Percentiles rank a stretch among this genome's conserved stretches.
Evolutionary conservation across 441 rosid species (phyloP).

Genomic region (Erodium trifolium): DNA sequence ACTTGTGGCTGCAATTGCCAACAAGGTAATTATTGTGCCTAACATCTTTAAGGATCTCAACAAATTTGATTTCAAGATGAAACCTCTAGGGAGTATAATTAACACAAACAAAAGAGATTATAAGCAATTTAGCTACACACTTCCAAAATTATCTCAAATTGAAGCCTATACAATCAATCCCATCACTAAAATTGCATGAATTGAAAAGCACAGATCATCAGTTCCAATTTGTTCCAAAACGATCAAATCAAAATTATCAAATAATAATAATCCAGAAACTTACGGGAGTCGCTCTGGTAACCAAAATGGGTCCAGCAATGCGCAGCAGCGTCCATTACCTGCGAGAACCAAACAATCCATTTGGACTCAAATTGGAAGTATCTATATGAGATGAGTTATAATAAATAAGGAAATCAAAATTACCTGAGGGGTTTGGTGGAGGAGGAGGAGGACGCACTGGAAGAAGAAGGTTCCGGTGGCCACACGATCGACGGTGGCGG

Average conservation of each 20-base stretch:
- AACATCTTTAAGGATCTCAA: neutral
- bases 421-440: slow-evolving; percentile 59
- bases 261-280: slow-evolving; percentile 21
- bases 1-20: too few species aligned
- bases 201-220: too few species aligned
- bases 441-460: slow-evolving; percentile 68
- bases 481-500: slow-evolving; percentile 44
- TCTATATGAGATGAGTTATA: too few species aligned
- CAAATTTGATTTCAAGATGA: neutral
- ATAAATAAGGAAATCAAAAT: too few species aligned
- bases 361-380: too few species aligned
- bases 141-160: too few species aligned
- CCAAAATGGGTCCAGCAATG: slow-evolving; percentile 53
- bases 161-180: too few species aligned
- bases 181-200: too few species aligned
- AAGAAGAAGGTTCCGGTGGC: slow-evolving; percentile 68
- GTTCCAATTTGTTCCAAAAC: neutral
- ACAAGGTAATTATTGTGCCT: too few species aligned
- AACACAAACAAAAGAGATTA: neutral
- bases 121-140: too few species aligned
- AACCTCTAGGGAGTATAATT: neutral
- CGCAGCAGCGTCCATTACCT: slow-evolving; percentile 59
- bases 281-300: slow-evolving; percentile 38
- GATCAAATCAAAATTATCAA: neutral
- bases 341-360: slow-evolving; percentile 17